Evolutionary conservation across 2,329 filamentous ascomycete genomes (phyloP), one percentile per base, ranked within the genome.

Genomic region (Paracamarosporium sp.): DNA sequence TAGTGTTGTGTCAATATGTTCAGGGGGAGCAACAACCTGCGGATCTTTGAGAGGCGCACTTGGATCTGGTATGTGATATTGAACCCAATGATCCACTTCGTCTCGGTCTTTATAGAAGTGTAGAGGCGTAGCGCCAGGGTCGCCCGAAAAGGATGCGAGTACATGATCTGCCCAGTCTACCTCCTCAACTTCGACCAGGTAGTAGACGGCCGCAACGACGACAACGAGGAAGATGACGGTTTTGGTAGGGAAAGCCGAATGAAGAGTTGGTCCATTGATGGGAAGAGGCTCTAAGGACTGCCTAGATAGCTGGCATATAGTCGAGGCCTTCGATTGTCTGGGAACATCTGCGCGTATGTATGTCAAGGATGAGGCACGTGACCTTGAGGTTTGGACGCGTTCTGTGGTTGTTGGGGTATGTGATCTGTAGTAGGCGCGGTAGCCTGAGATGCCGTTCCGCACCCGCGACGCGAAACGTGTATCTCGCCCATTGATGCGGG

Each of bases 161-260:
- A 70, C 57, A 47, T 61, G 57, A 24, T 69, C 65, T 12, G 61
- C 60, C 69, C 69, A 71, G 41, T 63, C 60, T 15, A 56, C 55
- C 4, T 63, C 55, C 15, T 43, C 38, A 2, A 70, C 56, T 3
- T 72, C 68, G 47, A 66, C 33, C 9, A 68, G 62, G 53, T 66
- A 73, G 55, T 70, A 73, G 35, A 48, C 65, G 3, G 65, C 46
- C 3, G 55, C 65, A 31, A 62, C 64, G 2, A 74, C 33, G 27
- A 68, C 15, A 33, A 69, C 38, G 5, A 76, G 54, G 48, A 63
- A 62, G 13, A 70, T 31, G 25, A 69, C 61, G 0, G 72, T 76
- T 50, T 76, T 76, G 31, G 59, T 73, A 13, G 73, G 72, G 38
- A 76, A 75, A 2, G 64, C 62, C 0, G 73, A 75, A 17, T 69